phyloP scores from a whole-genome alignment of 73 alveolate genomes.

The Paramecium octaurelia region DNA sequence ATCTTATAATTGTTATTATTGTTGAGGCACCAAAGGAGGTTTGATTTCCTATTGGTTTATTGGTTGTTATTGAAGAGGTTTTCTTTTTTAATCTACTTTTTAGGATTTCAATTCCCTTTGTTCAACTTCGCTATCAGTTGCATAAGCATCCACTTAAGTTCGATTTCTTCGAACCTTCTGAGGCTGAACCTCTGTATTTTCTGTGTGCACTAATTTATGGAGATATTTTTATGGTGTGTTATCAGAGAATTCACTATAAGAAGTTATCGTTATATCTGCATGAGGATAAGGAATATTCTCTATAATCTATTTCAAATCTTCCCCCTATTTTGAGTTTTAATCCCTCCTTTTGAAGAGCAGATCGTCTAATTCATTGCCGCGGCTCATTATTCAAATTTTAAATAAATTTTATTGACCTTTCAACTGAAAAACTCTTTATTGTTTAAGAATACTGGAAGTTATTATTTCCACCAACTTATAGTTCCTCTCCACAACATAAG shows the following conservation, averaged over 20 bases:
- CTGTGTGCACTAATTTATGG: background rate
- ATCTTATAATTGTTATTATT: background rate
- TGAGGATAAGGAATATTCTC: constrained; percentile 10
- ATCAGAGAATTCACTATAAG: constrained; percentile 47
- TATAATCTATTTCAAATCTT: background rate
- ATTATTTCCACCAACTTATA: background rate
- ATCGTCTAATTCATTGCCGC: constrained; percentile 36
- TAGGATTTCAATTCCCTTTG: background rate
- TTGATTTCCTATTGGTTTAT: background rate
- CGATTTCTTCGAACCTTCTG: background rate
- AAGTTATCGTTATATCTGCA: constrained; percentile 30
- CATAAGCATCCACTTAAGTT: background rate
- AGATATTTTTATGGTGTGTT: constrained; percentile 38
- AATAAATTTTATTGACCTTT: background rate
- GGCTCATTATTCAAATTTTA: constrained; percentile 3
- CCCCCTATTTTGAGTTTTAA: background rate
- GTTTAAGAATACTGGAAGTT: background rate
- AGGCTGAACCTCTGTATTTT: background rate
- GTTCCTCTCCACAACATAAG: background rate
- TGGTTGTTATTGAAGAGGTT: background rate
- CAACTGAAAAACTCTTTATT: background rate
- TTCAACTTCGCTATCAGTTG: constrained; percentile 1
- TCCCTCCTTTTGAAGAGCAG: constrained; percentile 23
- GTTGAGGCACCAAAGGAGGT: background rate
- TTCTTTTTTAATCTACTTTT: background rate